Evolutionary conservation across 495 filamentous ascomycete genomes (phyloP).

Genomic region (Hypoxylon lienhwacheense): DNA sequence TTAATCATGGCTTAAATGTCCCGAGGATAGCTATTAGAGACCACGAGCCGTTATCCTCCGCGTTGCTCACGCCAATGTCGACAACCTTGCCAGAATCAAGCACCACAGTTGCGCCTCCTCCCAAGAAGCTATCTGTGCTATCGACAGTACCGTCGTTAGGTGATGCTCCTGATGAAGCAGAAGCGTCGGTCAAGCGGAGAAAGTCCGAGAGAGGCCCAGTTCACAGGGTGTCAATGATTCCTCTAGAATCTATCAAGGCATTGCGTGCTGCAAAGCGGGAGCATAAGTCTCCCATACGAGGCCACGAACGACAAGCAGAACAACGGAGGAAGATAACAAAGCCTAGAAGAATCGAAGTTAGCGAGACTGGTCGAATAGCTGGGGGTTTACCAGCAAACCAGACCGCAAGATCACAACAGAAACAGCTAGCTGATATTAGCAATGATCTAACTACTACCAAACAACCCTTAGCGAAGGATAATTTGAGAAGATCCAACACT

Average conservation of each 20-base stretch:
- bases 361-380: not conserved
- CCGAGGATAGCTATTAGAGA: constrained; percentile 35
- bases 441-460: not conserved
- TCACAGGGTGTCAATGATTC: constrained; percentile 7
- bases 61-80: constrained; percentile 11
- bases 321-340: not conserved
- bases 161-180: constrained; percentile 14
- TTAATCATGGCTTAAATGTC: constrained; percentile 18
- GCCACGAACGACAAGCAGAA: not conserved
- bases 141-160: constrained; percentile 21
- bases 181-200: constrained; percentile 5
- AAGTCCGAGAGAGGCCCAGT: not conserved
- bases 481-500: not conserved
- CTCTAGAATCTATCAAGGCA: constrained; percentile 5
- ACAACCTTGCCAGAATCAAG: not conserved
- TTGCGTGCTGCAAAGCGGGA: not conserved
- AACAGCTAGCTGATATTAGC: not conserved
- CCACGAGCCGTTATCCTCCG: constrained; percentile 36
- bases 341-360: not conserved
- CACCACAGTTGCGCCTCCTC: constrained; percentile 23
- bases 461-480: not conserved
- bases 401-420: not conserved
- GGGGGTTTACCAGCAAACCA: constrained; percentile 5
- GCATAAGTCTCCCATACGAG: not conserved
- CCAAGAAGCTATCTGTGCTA: constrained; percentile 13